A percentile compares a stretch with the other conserved stretches of the same genome.
Conservation (phyloP, 768 basidiomycete species). For the Inosperma sp. region DNA sequence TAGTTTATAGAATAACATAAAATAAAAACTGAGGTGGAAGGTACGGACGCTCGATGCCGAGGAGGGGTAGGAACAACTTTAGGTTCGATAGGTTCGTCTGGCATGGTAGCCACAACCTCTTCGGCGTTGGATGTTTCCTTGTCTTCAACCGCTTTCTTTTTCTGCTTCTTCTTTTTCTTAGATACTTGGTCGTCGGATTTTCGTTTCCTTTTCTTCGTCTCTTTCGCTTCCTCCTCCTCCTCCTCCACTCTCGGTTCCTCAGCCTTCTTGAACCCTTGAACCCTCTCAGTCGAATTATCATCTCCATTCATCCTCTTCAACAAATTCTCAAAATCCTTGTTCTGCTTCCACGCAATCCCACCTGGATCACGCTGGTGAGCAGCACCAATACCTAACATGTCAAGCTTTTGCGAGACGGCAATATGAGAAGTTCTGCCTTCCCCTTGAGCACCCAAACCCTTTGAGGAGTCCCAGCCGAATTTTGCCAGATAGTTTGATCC, state of each 20-base stretch:
- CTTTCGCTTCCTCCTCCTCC: constrained; percentile 19
- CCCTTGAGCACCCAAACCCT: constrained; percentile 67
- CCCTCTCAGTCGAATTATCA: constrained; percentile 20
- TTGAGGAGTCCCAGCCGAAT: constrained; percentile 77
- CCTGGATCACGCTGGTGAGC: constrained; percentile 60
- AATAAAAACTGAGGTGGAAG: neutral
- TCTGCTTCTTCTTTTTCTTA: constrained; percentile 29
- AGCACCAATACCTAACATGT: constrained; percentile 83
- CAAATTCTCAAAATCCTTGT: constrained; percentile 74
- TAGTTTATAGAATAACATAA: constrained; percentile 6
- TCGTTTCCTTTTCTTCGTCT: constrained; percentile 29
- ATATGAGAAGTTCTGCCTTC: constrained; percentile 71
- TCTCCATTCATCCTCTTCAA: constrained; percentile 59
- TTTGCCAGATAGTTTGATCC: constrained; percentile 80
- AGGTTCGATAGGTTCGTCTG: no score
- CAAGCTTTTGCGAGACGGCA: constrained; percentile 76
- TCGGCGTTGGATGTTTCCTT: no score
- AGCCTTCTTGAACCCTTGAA: constrained; percentile 18
- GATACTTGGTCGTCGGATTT: constrained; percentile 24
- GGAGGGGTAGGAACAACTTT: constrained; percentile 28
- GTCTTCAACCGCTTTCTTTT: constrained; percentile 12
- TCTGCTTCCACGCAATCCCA: constrained; percentile 84
- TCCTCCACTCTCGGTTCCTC: no score
- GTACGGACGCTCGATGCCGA: constrained; percentile 43
- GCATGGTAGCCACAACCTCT: no score